These are phyloP conservation scores for Allantophomopsis cytisporea DNA, from an alignment of 2,329 filamentous ascomycete genomes.

Conservation along the genomic window DNA sequence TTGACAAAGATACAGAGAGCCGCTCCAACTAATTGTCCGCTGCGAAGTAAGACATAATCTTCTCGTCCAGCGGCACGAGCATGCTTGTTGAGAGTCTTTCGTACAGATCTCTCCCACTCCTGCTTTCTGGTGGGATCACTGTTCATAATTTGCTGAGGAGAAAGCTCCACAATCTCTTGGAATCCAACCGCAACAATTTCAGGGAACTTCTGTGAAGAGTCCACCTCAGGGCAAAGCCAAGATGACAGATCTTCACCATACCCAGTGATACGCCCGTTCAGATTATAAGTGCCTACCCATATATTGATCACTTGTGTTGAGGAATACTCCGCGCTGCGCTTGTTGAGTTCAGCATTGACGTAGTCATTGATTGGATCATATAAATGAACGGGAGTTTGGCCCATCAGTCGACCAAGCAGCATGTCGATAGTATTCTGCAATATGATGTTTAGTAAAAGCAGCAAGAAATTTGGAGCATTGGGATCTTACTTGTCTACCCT, in stretches of 20 bases:
- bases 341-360: constrained; percentile 63
- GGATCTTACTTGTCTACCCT: constrained; percentile 50
- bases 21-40: constrained; percentile 88
- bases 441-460: no score
- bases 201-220: constrained; percentile 46
- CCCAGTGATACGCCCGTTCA: constrained; percentile 77
- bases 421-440: constrained; percentile 72
- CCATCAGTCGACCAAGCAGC: constrained; percentile 72
- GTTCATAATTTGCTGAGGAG: constrained; percentile 97
- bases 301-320: constrained; percentile 63
- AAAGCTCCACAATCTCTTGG: constrained; percentile 96
- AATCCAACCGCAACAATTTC: constrained; percentile 87
- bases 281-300: constrained; percentile 78
- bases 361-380: constrained; percentile 93
- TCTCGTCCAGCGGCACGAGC: constrained; percentile 52
- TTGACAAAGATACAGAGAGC: constrained; percentile 87
- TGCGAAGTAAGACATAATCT: constrained; percentile 79
- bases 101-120: constrained; percentile 76
- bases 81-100: constrained; percentile 59
- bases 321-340: constrained; percentile 59
- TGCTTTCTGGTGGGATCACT: constrained; percentile 80
- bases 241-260: constrained; percentile 66
- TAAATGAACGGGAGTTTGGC: constrained; percentile 70
- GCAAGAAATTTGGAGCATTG: no score
- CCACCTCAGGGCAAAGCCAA: constrained; percentile 67